Conservation (phyloP, 306 rosid genomes). For the Cicer judaicum region DNA sequence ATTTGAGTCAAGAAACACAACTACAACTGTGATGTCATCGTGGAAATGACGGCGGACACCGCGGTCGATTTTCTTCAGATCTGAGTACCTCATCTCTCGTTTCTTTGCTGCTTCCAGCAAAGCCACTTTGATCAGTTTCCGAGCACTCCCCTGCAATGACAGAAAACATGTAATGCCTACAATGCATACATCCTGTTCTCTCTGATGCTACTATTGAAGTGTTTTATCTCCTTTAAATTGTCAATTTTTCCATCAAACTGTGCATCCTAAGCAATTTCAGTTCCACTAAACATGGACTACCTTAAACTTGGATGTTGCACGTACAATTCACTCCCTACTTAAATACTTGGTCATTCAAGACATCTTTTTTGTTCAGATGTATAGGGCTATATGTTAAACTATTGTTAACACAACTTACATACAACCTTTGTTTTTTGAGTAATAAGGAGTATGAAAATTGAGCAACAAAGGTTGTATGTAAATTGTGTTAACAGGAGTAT, state of each 20-base stretch:
- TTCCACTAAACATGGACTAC: too few relatives aligned
- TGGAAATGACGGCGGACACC: constrained; percentile 95
- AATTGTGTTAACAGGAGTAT: too few relatives aligned
- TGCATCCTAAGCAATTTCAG: constrained; percentile 18
- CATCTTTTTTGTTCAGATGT: too few relatives aligned
- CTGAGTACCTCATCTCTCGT: constrained; percentile 94
- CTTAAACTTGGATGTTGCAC: too few relatives aligned
- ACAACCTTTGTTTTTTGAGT: too few relatives aligned
- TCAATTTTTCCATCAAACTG: neutral
- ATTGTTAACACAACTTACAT: too few relatives aligned
- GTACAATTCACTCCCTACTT: too few relatives aligned
- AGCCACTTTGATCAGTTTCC: constrained; percentile 79
- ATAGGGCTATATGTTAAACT: too few relatives aligned
- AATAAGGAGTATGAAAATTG: too few relatives aligned
- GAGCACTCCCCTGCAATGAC: constrained; percentile 78
- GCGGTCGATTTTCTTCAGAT: constrained; percentile 82
- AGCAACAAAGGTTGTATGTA: too few relatives aligned
- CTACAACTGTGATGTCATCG: constrained; percentile 83
- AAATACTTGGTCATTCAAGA: too few relatives aligned
- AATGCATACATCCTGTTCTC: constrained; percentile 23
- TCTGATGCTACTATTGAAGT: constrained; percentile 4
- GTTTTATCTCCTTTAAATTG: constrained; percentile 5
- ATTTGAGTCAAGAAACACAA: constrained; percentile 76
- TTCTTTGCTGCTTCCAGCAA: constrained; percentile 90
- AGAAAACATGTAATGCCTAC: constrained; percentile 33